These are phyloP conservation scores for Sideroxylon spinosum DNA, from an alignment of 179 eudicot genomes.

Conservation along the genomic window DNA sequence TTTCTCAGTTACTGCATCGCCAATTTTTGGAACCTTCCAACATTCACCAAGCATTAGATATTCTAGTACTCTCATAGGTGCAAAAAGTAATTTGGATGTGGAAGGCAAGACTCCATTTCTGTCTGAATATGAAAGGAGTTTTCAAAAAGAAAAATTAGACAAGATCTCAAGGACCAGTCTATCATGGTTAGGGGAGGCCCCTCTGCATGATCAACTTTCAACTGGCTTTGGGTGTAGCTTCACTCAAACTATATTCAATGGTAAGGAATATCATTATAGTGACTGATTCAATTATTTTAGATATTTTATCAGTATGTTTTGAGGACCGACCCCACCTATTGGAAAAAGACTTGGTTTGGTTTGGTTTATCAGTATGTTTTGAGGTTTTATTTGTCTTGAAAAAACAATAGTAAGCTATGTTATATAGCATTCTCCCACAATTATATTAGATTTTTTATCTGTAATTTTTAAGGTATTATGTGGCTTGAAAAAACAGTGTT, in stretches of 20 bases:
- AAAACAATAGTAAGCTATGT: too few species aligned
- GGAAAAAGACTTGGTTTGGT: too few species aligned
- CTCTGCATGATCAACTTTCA: conserved; percentile 52
- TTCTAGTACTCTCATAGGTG: conserved; percentile 20
- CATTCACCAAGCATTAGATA: conserved; percentile 30
- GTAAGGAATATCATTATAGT: conserved; percentile 27
- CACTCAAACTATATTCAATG: conserved; percentile 75
- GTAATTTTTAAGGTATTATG: neutral
- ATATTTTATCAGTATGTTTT: neutral
- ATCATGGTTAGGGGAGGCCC: conserved; percentile 38
- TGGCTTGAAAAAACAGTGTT: neutral
- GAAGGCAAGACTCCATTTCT: conserved; percentile 52
- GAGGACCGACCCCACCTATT: too few species aligned
- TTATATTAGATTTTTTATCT: neutral
- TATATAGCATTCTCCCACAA: too few species aligned
- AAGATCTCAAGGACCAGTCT: conserved; percentile 37
- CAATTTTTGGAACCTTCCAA: conserved; percentile 47
- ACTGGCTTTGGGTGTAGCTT: conserved; percentile 65
- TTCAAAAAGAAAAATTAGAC: conserved; percentile 35
- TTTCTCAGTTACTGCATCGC: conserved; percentile 66
- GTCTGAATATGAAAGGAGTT: conserved; percentile 38
- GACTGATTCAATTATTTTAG: too few species aligned
- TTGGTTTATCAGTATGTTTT: neutral
- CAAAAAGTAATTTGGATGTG: conserved; percentile 38
- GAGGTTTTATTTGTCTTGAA: too few species aligned